These are phyloP conservation scores for Aspergillus caelatus DNA, from an alignment of 2,329 filamentous ascomycete species.

Conservation along the genomic window DNA sequence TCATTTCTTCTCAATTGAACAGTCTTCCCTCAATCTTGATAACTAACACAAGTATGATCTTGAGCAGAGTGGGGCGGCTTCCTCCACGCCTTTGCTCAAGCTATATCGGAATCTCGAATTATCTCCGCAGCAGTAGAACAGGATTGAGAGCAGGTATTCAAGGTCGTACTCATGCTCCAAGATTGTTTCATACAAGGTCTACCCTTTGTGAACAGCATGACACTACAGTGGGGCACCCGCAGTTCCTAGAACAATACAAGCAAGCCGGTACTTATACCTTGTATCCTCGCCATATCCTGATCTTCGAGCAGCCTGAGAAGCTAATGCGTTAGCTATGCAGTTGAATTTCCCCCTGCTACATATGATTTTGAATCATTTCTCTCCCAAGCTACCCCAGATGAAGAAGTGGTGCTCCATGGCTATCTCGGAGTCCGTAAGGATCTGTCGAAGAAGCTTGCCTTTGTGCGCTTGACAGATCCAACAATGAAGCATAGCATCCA, in stretches of 20 bases:
- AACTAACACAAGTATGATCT: slow-evolving; percentile 23
- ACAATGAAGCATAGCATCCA: slow-evolving; percentile 52
- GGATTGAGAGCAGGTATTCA: slow-evolving; percentile 10
- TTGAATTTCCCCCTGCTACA: slow-evolving; percentile 51
- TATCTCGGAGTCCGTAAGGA: slow-evolving; percentile 72
- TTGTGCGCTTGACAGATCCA: slow-evolving; percentile 61
- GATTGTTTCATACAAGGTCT: slow-evolving; percentile 27
- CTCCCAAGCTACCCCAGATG: slow-evolving; percentile 31
- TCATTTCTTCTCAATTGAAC: background rate
- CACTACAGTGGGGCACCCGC: slow-evolving; percentile 17
- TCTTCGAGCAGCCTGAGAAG: background rate
- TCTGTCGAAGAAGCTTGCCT: slow-evolving; percentile 69
- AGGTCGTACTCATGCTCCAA: slow-evolving; percentile 8
- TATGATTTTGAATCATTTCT: slow-evolving; percentile 43
- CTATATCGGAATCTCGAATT: slow-evolving; percentile 44
- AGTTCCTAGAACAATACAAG: slow-evolving; percentile 48
- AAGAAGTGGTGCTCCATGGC: slow-evolving; percentile 63
- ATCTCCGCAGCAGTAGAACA: slow-evolving; percentile 29
- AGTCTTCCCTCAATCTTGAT: background rate
- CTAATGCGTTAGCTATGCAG: slow-evolving; percentile 31
- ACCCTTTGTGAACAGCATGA: slow-evolving; percentile 25
- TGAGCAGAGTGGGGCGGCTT: slow-evolving; percentile 27
- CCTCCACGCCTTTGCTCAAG: slow-evolving; percentile 33
- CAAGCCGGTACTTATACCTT: slow-evolving; percentile 41
- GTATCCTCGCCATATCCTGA: slow-evolving; percentile 20